Base-by-base conservation (phyloP, 805 yeast species). In the Saccharomycopsis schoenii region DNA sequence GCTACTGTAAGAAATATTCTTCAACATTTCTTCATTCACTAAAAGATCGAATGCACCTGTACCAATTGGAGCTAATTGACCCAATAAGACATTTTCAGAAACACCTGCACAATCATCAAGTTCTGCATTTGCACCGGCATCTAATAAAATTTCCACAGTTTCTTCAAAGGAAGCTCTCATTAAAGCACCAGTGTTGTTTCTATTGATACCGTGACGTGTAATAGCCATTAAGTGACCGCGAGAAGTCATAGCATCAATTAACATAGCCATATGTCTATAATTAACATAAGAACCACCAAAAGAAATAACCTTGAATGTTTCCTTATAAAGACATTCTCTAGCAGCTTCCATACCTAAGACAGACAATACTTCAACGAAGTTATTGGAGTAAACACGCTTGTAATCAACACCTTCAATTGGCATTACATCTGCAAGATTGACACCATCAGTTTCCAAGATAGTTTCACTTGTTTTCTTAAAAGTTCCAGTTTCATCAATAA, bases 91-190 rank as follows among this genome's bases (percentile, higher is more conserved):
- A 72, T 94, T 94, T 74, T 94, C 97, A 43, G 99, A 94, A 64
- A 94, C 96, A 80, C 99, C 99, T 67, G 91, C 89, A 76, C 99
- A 94, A 67, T 94, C 97, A 76, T 94, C 99, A 61, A 94, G 78
- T 72, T 94, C 99, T 19, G 98, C 99, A 52, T 96, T 84, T 4
- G 98, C 96, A 73, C 97, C 99, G 19, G 99, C 99, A 71, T 94
- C 99, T 68, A 94, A 83, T 72, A 94, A 77, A 70, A 94, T 94
- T 76, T 94, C 99, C 51, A 94, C 99, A 8, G 99, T 94, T 75
- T 94, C 99, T 77, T 94, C 99, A 78, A 94, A 94, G 52, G 99
- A 93, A 79, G 97, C 94, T 76, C 99, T 85, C 99, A 94, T 94
- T 71, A 94, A 81, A 1, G 99, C 99, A 76, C 99, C 99, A 37